Percentiles rank a stretch among this genome's conserved stretches.
Conservation (phyloP, 495 filamentous ascomycete species). For the Penicillium alfredii region DNA sequence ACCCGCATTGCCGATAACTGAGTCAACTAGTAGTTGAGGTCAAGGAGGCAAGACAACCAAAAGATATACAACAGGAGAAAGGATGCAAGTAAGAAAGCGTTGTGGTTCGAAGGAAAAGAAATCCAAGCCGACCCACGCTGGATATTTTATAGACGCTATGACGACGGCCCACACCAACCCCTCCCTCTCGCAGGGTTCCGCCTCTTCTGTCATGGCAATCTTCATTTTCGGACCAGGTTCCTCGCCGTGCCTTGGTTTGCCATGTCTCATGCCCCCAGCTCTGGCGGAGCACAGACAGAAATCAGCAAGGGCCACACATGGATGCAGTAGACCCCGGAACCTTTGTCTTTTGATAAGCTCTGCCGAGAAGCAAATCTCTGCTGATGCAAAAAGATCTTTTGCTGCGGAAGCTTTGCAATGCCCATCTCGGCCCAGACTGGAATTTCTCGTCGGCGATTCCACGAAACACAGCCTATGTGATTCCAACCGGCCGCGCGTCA, state of each 20-base stretch:
- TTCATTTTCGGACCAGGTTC: conserved; percentile 15
- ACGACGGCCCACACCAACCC: too few relatives aligned
- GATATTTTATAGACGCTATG: conserved; percentile 12
- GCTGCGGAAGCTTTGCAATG: conserved; percentile 3
- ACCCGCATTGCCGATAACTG: conserved; percentile 14
- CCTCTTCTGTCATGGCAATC: conserved; percentile 1
- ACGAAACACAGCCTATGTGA: conserved; percentile 13
- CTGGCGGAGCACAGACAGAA: conserved; percentile 14
- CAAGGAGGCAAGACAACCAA: not conserved
- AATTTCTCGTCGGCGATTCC: conserved; percentile 9
- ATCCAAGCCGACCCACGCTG: conserved; percentile 1
- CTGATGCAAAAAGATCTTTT: not conserved
- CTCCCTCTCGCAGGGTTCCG: conserved; percentile 1
- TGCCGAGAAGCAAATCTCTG: too few relatives aligned
- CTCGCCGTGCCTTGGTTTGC: conserved; percentile 12
- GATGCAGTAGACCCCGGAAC: conserved; percentile 2
- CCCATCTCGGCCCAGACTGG: conserved; percentile 8
- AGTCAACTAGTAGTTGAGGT: not conserved
- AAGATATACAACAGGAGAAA: not conserved
- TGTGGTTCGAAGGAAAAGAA: not conserved
- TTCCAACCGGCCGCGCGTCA: conserved; percentile 23
- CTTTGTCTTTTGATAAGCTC: not conserved
- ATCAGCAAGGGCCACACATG: conserved; percentile 6
- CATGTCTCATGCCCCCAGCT: conserved; percentile 13
- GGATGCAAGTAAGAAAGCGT: not conserved